Evolutionary conservation across 139 green algal genomes (phyloP), one percentile per base, ranked within the genome.

Genomic region (Picochlorum sp.): DNA sequence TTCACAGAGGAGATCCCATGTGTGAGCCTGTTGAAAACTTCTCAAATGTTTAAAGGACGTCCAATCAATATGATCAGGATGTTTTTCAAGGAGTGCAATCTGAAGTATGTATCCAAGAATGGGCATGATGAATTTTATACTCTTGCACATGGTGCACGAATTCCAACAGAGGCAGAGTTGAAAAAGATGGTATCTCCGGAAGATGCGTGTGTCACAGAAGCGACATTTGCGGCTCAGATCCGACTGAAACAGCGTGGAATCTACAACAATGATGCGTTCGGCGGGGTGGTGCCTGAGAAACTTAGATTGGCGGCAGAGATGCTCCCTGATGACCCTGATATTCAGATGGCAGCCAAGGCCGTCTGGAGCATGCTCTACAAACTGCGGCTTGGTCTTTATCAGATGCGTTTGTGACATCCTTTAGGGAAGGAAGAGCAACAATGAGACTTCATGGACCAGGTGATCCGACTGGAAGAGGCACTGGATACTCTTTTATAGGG

Each of bases 401-500:
- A 2, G 69, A 82, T 55, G 80, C 77, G 5, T 91, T 85, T 57
- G 49, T 90, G 49, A 28, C 71, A 2, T 68, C 58, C 15, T 64
- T 86, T 37, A 57, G 68, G 34, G 75, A 80, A 52, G 66, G 64
- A n/a, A 64, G 67, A 20, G 74, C 65, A 20, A 44, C 47, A 23
- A 45, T 76, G 52, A 49, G 65, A 34, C 24, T 89, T 13, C 65
- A 23, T 2, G 86, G 86, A 6, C 54, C 70, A 1, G 86, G 72
- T 4, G 86, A 92, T 62, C 85, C 85, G n/a, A 87, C 81, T 1
- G 86, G 85, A 9, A 71, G 86, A 6, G 86, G 86, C 23, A 56
- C 67, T 41, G 86, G 81, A 20, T 88, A 86, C 70, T 81, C 71
- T 14, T 94, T 79, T 63, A 70, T 83, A 56, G 74, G 0, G 78